Conservation (phyloP, 345 rosid genomes). For the Syzygium aromaticum region DNA sequence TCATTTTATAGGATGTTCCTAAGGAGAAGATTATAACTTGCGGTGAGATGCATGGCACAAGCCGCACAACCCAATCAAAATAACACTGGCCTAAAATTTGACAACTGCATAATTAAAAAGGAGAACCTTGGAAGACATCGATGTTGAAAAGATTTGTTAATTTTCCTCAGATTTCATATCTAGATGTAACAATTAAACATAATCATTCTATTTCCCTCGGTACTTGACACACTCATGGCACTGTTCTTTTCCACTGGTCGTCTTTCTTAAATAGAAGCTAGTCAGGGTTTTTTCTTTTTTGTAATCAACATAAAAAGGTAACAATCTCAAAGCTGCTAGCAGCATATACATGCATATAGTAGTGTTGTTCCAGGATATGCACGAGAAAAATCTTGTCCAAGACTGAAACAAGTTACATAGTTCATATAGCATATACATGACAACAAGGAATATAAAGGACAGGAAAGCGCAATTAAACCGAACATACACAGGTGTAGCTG, state of each 20-base stretch:
- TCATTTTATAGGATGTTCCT: neutral
- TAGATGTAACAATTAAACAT: neutral
- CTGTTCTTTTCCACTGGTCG: neutral
- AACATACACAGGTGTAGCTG: constrained; percentile 69
- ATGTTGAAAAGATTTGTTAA: neutral
- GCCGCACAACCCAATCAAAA: neutral
- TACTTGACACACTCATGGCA: neutral
- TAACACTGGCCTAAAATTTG: neutral
- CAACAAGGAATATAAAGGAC: neutral
- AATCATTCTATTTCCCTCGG: neutral
- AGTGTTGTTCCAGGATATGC: neutral
- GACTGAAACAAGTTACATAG: neutral
- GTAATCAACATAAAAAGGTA: neutral
- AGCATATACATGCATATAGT: neutral
- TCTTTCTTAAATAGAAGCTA: neutral
- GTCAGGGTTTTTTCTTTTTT: neutral
- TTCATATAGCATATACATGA: neutral
- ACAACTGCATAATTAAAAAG: neutral
- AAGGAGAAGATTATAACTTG: neutral
- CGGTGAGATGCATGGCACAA: neutral
- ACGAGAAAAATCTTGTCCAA: neutral
- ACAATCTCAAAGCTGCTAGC: neutral
- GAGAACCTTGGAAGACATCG: neutral
- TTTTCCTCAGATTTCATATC: neutral
- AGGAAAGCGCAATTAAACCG: neutral